Percentiles rank a stretch among this genome's conserved stretches.
Conservation (phyloP, 192 early-diverging fungal genomes). For the Podila horticola region DNA sequence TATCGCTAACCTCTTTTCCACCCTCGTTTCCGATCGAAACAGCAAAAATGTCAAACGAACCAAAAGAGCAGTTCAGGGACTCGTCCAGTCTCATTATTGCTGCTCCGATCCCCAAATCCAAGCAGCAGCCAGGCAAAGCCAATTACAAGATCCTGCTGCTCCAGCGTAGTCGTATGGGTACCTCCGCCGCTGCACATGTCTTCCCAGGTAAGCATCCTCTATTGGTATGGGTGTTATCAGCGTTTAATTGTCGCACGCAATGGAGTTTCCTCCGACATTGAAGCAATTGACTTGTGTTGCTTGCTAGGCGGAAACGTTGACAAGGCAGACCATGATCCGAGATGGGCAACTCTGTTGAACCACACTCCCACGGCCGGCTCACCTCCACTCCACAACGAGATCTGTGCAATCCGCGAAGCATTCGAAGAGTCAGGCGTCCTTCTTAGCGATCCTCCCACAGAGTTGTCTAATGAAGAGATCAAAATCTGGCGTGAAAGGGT, state of each 20-base stretch:
- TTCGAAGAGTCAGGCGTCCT: conserved; percentile 84
- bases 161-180: conserved; percentile 53
- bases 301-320: conserved; percentile 37
- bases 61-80: conserved; percentile 21
- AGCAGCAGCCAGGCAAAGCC: conserved; percentile 33
- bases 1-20: neutral
- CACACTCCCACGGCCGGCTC: conserved; percentile 19
- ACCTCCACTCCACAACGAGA: conserved; percentile 53
- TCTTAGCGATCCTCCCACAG: conserved; percentile 55
- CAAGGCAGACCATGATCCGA: conserved; percentile 43
- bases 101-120: conserved; percentile 38
- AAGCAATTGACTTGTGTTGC: neutral
- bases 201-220: conserved; percentile 57
- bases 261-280: too few relatives aligned
- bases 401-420: conserved; percentile 82
- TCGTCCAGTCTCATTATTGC: conserved; percentile 45
- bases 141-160: conserved; percentile 44
- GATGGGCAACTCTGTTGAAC: conserved; percentile 33
- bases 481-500: conserved; percentile 57
- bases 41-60: conserved; percentile 24
- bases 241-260: too few relatives aligned
- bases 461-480: conserved; percentile 25
- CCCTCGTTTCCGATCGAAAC: neutral
- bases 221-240: neutral
- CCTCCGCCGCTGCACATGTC: conserved; percentile 60